Evolutionary conservation across 352 stramenopile genomes (phyloP).

Genomic region (Nothophytophthora sp.): DNA sequence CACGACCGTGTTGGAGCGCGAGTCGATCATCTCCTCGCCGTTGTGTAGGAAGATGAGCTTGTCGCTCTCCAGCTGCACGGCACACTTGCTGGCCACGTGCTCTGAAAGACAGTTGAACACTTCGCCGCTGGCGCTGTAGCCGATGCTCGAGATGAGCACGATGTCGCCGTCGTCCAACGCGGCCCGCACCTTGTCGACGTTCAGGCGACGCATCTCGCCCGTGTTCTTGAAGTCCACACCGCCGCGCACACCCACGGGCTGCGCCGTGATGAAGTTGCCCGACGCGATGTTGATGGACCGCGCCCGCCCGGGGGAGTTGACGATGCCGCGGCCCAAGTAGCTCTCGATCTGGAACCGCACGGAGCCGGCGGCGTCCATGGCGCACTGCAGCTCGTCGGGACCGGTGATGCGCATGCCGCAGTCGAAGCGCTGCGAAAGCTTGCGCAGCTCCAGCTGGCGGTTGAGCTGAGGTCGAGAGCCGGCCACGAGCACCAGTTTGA

Average conservation of each 20-base stretch:
- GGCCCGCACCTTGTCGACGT: constrained; percentile 90
- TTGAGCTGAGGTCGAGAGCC: constrained; percentile 96
- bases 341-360: constrained; percentile 91
- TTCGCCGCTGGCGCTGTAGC: constrained; percentile 95
- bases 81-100: constrained; percentile 87
- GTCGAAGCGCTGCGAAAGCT: constrained; percentile 77
- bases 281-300: constrained; percentile 92
- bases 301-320: constrained; percentile 75
- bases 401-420: constrained; percentile 92
- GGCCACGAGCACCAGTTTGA: constrained; percentile 95
- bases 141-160: constrained; percentile 96
- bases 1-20: constrained; percentile 74
- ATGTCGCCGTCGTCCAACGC: constrained; percentile 95
- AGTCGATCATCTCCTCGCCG: constrained; percentile 86
- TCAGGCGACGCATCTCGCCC: constrained; percentile 94
- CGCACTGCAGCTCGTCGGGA: constrained; percentile 88
- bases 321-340: constrained; percentile 79
- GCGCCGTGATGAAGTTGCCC: constrained; percentile 97
- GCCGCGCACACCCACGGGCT: constrained; percentile 85
- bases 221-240: constrained; percentile 91
- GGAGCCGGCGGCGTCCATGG: constrained; percentile 95
- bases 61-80: constrained; percentile 76
- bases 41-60: constrained; percentile 93
- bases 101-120: constrained; percentile 92
- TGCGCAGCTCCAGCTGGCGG: constrained; percentile 75